A percentile compares a stretch with the other conserved stretches of the same genome.
phyloP scores from a whole-genome alignment of 2,329 filamentous ascomycete genomes.

The Talaromyces sp. region DNA sequence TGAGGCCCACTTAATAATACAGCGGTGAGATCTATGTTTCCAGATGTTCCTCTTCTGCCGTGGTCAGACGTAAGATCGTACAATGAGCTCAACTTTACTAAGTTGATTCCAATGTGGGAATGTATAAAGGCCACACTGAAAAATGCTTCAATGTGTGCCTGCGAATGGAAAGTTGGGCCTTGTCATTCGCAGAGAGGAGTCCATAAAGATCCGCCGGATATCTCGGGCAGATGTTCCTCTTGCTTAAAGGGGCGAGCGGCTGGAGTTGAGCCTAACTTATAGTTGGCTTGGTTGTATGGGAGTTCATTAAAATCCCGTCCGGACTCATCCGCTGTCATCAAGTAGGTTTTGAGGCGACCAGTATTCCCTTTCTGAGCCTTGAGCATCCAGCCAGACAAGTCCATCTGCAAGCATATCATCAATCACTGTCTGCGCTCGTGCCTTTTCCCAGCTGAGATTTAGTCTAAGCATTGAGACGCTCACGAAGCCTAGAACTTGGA shows the following conservation, averaged over 20 bases:
- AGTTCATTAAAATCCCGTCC: neutral
- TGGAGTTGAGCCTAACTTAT: neutral
- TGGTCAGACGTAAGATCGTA: too few relatives aligned
- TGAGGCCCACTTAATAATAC: too few relatives aligned
- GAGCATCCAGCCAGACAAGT: conserved; percentile 90
- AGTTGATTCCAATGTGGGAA: too few relatives aligned
- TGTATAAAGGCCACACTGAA: too few relatives aligned
- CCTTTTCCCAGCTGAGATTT: conserved; percentile 83
- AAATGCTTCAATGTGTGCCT: too few relatives aligned
- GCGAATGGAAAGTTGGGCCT: neutral
- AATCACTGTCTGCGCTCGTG: conserved; percentile 83
- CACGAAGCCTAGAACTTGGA: conserved; percentile 86
- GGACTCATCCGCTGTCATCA: conserved; percentile 42
- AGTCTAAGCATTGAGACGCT: conserved; percentile 84
- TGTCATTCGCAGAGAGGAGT: too few relatives aligned
- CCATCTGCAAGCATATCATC: conserved; percentile 88
- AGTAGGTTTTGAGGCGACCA: conserved; percentile 64
- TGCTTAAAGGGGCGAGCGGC: too few relatives aligned
- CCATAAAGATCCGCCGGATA: neutral
- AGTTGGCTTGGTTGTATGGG: neutral
- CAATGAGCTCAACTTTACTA: too few relatives aligned
- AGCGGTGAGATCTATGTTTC: too few relatives aligned
- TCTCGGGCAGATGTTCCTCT: too few relatives aligned
- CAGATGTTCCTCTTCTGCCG: too few relatives aligned
- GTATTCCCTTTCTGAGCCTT: conserved; percentile 85